Conservation (phyloP, 306 rosid genomes). For the Lathyrus tuberosus region DNA sequence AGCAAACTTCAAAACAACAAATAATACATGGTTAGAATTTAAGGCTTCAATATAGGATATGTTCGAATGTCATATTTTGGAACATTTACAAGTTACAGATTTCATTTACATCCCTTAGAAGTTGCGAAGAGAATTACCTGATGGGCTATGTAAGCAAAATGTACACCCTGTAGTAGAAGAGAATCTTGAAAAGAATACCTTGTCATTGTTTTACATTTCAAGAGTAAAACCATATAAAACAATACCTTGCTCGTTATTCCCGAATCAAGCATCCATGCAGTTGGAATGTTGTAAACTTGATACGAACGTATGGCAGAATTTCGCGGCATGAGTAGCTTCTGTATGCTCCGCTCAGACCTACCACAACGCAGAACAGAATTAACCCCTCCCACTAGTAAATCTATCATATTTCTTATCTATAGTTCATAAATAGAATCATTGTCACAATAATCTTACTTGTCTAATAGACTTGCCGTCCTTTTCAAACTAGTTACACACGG, state of each 20-base stretch:
- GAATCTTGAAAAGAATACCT: no score
- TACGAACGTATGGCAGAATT: constrained; percentile 63
- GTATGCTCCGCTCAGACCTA: constrained; percentile 85
- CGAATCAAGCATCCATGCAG: constrained; percentile 92
- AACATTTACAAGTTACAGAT: constrained; percentile 10
- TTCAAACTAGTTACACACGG: constrained; percentile 80
- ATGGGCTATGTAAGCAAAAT: constrained; percentile 84
- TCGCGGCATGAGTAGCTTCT: constrained; percentile 63
- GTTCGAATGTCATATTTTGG: background rate
- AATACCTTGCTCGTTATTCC: constrained; percentile 74
- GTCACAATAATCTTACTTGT: constrained; percentile 61
- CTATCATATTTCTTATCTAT: constrained; percentile 9
- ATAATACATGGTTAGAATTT: background rate
- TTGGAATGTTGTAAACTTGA: constrained; percentile 71
- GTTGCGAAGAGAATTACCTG: constrained; percentile 58
- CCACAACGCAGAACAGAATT: constrained; percentile 33
- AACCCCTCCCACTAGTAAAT: constrained; percentile 19
- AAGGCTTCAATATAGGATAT: background rate
- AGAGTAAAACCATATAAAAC: no score
- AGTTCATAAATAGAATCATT: constrained; percentile 20
- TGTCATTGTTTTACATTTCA: no score
- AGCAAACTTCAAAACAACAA: constrained; percentile 65
- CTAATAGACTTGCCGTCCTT: constrained; percentile 81
- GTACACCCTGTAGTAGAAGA: constrained; percentile 84
- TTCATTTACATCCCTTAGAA: constrained; percentile 12